Evolutionary conservation across 495 filamentous ascomycete species (phyloP).

Genomic region (Penicillium dipodomyicola): DNA sequence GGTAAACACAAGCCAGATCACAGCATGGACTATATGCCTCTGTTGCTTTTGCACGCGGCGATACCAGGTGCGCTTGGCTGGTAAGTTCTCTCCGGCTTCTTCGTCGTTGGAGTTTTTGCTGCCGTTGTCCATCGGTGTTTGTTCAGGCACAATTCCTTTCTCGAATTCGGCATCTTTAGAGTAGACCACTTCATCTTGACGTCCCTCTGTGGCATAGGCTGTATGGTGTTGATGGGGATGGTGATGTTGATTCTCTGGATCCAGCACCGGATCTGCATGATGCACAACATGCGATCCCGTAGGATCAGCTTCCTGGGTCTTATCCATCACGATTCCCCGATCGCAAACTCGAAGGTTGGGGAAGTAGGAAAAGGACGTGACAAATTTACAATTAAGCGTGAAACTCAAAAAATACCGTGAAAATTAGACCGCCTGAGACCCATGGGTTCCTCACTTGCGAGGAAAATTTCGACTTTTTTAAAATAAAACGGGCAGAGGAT

Average conservation of each 20-base stretch:
- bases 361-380: background rate
- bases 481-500: background rate
- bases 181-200: slow-evolving; percentile 49
- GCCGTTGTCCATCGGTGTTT: slow-evolving; percentile 40
- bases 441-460: background rate
- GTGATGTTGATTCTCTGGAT: slow-evolving; percentile 41
- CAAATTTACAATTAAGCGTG: background rate
- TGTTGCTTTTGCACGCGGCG: slow-evolving; percentile 29
- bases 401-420: background rate
- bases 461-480: background rate
- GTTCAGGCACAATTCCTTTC: slow-evolving; percentile 44
- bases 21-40: slow-evolving; percentile 46
- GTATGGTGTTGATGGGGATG: slow-evolving; percentile 54
- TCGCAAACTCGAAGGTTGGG: background rate
- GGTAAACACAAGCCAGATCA: slow-evolving; percentile 58
- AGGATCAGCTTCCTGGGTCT: background rate
- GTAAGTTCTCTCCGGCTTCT: slow-evolving; percentile 25
- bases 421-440: background rate
- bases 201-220: slow-evolving; percentile 41
- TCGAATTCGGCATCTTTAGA: slow-evolving; percentile 43
- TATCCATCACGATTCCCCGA: slow-evolving; percentile 4
- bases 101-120: slow-evolving; percentile 39
- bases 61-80: slow-evolving; percentile 25
- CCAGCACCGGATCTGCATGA: slow-evolving; percentile 21
- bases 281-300: background rate